Conservation (phyloP, 1,139 yeast genomes). For the Geotrichum klebahnii region DNA sequence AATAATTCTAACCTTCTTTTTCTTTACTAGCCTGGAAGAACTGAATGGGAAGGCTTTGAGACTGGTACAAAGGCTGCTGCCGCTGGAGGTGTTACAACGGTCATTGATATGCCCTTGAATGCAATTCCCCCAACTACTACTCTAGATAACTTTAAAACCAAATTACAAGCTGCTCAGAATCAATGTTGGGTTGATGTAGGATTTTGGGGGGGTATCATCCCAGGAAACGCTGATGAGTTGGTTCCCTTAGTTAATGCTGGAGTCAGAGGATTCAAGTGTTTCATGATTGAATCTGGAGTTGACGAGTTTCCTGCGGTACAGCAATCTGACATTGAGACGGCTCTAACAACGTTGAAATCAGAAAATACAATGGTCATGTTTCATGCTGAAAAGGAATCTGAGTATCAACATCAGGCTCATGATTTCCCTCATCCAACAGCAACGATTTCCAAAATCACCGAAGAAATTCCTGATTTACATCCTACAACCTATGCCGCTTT, state of each 20-base stretch:
- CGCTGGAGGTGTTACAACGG: constrained; percentile 93
- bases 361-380: constrained; percentile 74
- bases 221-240: constrained; percentile 61
- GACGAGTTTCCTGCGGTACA: constrained; percentile 86
- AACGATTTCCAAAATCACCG: constrained; percentile 13
- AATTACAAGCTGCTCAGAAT: constrained; percentile 70
- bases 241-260: constrained; percentile 76
- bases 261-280: constrained; percentile 88
- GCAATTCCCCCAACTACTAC: constrained; percentile 95
- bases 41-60: constrained; percentile 94
- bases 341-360: constrained; percentile 59
- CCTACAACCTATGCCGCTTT: constrained; percentile 66
- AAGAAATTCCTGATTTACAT: constrained; percentile 22
- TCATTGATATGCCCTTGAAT: constrained; percentile 91
- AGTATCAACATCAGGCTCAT: constrained; percentile 46
- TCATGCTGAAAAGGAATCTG: constrained; percentile 83
- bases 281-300: constrained; percentile 86
- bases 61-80: constrained; percentile 92
- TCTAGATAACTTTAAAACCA: constrained; percentile 65
- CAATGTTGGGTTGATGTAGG: constrained; percentile 93
- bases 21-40: constrained; percentile 62
- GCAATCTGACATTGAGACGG: constrained; percentile 57
- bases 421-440: constrained; percentile 38
- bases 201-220: constrained; percentile 93
- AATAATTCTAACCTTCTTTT: not conserved